A percentile compares a stretch with the other conserved stretches of the same genome.
phyloP scores from a whole-genome alignment of 768 basidiomycete genomes.

The Mycena rebaudengoi region DNA sequence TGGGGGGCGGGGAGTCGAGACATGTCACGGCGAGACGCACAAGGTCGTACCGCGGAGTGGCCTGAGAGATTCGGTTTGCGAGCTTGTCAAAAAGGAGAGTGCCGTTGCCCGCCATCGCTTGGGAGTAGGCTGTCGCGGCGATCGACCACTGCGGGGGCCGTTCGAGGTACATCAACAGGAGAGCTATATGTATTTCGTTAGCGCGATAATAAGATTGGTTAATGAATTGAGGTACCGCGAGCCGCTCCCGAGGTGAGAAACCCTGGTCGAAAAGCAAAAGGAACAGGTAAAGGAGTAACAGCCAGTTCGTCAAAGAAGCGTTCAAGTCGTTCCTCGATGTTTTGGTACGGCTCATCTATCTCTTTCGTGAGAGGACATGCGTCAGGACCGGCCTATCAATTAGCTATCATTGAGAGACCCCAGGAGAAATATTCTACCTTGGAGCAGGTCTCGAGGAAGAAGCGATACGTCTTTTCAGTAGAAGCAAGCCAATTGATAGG shows the following conservation, averaged over 20 bases:
- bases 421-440: background rate
- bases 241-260: conserved; percentile 31
- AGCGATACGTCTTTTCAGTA: conserved; percentile 32
- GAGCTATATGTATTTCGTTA: background rate
- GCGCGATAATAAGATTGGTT: background rate
- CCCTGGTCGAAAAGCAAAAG: conserved; percentile 23
- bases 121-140: conserved; percentile 18
- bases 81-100: conserved; percentile 29
- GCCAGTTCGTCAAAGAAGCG: conserved; percentile 27
- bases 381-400: conserved; percentile 26
- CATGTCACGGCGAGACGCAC: conserved; percentile 32
- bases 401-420: background rate
- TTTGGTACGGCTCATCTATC: conserved; percentile 12
- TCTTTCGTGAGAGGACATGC: conserved; percentile 26
- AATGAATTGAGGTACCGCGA: conserved; percentile 17
- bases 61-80: background rate
- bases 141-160: conserved; percentile 25
- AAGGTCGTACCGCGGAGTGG: conserved; percentile 17
- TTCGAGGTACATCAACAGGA: conserved; percentile 28
- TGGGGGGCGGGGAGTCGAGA: conserved; percentile 30
- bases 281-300: conserved; percentile 20
- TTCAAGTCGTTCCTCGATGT: conserved; percentile 23
- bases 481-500: conserved; percentile 28
- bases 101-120: conserved; percentile 32
- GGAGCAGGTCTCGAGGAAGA: conserved; percentile 29